Conservation (phyloP, 345 rosid genomes). For the Erysimum cheiranthoides region DNA sequence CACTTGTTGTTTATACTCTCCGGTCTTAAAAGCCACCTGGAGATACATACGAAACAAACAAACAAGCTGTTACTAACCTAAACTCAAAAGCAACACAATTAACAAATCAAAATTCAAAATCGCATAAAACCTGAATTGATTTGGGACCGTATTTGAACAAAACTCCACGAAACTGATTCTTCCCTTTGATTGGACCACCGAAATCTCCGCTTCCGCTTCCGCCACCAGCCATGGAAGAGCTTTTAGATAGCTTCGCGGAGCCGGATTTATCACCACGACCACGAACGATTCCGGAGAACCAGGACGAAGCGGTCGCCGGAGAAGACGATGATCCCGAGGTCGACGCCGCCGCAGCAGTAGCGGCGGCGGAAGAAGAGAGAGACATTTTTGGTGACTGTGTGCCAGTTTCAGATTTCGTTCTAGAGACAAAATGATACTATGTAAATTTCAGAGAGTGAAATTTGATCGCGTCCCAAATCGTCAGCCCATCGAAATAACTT, state of each 20-base stretch:
- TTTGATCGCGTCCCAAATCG: too few species aligned
- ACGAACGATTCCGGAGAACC: constrained; percentile 85
- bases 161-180: constrained; percentile 91
- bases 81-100: constrained; percentile 25
- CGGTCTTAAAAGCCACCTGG: constrained; percentile 95
- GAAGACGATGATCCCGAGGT: constrained; percentile 42
- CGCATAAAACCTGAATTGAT: constrained; percentile 66
- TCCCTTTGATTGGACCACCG: constrained; percentile 73
- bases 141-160: constrained; percentile 93
- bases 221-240: constrained; percentile 36
- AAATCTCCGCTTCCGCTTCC: constrained; percentile 45
- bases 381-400: constrained; percentile 39
- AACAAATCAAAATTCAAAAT: constrained; percentile 24
- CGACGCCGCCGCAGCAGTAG: constrained; percentile 34
- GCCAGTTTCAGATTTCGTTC: constrained; percentile 39
- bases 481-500: too few species aligned
- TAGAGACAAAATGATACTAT: constrained; percentile 1
- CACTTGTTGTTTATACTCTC: constrained; percentile 89
- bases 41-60: too few species aligned
- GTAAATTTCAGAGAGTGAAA: neutral
- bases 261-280: constrained; percentile 61
- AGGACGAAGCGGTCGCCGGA: constrained; percentile 38
- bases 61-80: constrained; percentile 16
- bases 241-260: constrained; percentile 49
- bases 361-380: constrained; percentile 43